Conservation (phyloP, 116 monocot genomes). For the Phalaenopsis hybrid region DNA sequence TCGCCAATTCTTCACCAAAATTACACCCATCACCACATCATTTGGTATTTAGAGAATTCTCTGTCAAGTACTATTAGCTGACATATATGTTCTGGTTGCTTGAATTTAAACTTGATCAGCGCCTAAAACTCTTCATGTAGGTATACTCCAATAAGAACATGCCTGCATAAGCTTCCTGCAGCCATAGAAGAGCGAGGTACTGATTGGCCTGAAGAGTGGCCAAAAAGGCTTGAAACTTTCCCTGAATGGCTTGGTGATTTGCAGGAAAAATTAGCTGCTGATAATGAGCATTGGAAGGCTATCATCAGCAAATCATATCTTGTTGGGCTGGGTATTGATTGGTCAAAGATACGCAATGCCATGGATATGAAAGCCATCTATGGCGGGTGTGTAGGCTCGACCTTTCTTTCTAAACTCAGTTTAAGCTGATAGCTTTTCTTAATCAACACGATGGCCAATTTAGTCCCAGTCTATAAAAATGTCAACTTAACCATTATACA, state of each 20-base stretch:
- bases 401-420: neutral
- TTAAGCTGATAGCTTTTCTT: neutral
- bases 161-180: constrained; percentile 69
- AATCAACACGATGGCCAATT: neutral
- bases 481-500: no score
- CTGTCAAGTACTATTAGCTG: no score
- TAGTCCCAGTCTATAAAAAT: no score
- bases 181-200: constrained; percentile 79
- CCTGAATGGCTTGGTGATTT: constrained; percentile 86
- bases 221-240: constrained; percentile 75
- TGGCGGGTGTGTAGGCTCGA: constrained; percentile 56
- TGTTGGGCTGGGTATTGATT: constrained; percentile 77
- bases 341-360: constrained; percentile 70
- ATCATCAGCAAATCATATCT: constrained; percentile 74
- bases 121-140: constrained; percentile 26
- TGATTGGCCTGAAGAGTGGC: constrained; percentile 98
- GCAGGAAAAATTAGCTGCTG: constrained; percentile 47
- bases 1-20: no score
- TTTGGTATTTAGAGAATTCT: no score
- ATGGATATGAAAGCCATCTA: constrained; percentile 92
- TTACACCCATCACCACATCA: no score
- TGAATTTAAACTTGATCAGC: neutral
- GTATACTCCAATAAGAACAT: constrained; percentile 62
- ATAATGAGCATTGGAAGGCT: constrained; percentile 72
- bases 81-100: neutral